Conservation (phyloP, 257 asterid genomes). For the Rauvolfia tetraphylla region DNA sequence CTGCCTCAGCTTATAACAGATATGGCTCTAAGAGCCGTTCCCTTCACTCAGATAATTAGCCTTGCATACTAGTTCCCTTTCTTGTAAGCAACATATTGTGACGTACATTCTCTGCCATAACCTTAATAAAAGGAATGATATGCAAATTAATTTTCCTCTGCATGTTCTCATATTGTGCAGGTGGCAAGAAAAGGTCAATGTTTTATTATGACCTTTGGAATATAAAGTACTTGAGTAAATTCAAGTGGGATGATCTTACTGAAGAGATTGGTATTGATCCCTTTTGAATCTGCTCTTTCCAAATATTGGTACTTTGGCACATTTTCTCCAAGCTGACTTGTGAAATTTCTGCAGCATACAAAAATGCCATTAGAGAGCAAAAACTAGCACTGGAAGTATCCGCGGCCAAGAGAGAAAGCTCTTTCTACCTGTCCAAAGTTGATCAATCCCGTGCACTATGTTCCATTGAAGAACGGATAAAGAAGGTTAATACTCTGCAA, state of each 20-base stretch:
- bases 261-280: conserved; percentile 61
- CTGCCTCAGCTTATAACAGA: not conserved
- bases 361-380: conserved; percentile 74
- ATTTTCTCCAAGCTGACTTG: conserved; percentile 19
- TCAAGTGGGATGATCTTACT: conserved; percentile 97
- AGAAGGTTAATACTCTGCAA: conserved; percentile 47
- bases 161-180: conserved; percentile 32
- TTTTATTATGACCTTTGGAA: conserved; percentile 93
- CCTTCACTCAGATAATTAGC: not conserved
- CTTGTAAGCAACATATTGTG: not conserved
- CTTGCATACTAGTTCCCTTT: not conserved
- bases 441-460: conserved; percentile 65
- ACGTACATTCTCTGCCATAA: not conserved
- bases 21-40: not conserved
- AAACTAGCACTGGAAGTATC: conserved; percentile 69
- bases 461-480: conserved; percentile 66
- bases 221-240: conserved; percentile 89
- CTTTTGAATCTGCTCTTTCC: conserved; percentile 6
- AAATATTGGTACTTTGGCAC: conserved; percentile 4
- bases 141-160: not conserved
- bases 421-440: conserved; percentile 71
- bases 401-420: conserved; percentile 80
- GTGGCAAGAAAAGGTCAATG: conserved; percentile 83
- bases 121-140: not conserved
- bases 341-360: conserved; percentile 47